Percentiles rank a stretch among this genome's conserved stretches.
Conservation (phyloP, 495 filamentous ascomycete genomes). For the Lophium mytilinum region DNA sequence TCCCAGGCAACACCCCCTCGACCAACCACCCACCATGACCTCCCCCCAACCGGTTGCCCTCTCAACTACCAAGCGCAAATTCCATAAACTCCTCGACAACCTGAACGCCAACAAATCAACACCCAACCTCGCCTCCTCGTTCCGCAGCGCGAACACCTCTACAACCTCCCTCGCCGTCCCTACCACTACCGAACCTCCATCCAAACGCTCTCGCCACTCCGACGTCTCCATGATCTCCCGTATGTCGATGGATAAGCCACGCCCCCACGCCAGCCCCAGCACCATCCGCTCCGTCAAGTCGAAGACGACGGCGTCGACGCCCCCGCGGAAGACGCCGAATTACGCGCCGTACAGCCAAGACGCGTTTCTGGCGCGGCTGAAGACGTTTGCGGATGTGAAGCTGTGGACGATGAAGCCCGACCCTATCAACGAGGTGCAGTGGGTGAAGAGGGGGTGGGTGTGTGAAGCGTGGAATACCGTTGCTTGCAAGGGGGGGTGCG, state of each 20-base stretch:
- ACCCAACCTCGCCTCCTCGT: conserved; percentile 9
- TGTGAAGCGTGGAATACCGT: conserved; percentile 77
- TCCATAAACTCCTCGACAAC: conserved; percentile 35
- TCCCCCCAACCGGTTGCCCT: conserved; percentile 22
- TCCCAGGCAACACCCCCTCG: neutral
- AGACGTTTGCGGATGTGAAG: conserved; percentile 82
- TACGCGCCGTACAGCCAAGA: conserved; percentile 81
- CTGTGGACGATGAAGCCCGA: conserved; percentile 80
- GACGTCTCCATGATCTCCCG: conserved; percentile 10
- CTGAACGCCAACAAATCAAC: conserved; percentile 24
- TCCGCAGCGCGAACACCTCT: conserved; percentile 7
- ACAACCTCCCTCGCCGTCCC: conserved; percentile 9
- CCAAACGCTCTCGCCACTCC: conserved; percentile 23
- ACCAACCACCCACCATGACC: neutral
- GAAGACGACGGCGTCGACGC: neutral
- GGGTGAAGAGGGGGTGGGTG: conserved; percentile 91
- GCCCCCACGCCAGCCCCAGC: neutral
- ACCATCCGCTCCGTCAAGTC: conserved; percentile 7
- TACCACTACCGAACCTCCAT: conserved; percentile 9
- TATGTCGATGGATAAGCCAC: neutral
- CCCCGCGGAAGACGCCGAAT: conserved; percentile 35
- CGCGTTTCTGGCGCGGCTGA: conserved; percentile 70
- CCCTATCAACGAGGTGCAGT: conserved; percentile 79
- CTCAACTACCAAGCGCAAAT: conserved; percentile 36
- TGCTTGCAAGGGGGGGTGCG: conserved; percentile 70